A percentile compares a stretch with the other conserved stretches of the same genome.
These are phyloP conservation scores for Coemansia sp. DNA, from an alignment of 192 early-diverging fungal genomes.

Conservation along the genomic window DNA sequence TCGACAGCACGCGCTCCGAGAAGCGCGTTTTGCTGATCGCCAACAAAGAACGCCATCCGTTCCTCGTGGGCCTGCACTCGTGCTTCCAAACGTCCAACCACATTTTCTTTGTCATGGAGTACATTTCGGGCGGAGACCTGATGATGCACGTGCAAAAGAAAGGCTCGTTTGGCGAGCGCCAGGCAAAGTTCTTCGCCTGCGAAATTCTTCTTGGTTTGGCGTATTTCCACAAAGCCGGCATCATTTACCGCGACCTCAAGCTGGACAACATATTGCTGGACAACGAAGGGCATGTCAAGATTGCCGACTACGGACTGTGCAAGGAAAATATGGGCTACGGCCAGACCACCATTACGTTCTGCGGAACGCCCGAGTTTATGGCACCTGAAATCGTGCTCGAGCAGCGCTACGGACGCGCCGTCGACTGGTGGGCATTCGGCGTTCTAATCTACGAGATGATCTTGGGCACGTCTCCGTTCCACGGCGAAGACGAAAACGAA, in stretches of 20 bases:
- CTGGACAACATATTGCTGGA: slow-evolving; percentile 94
- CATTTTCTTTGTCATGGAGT: slow-evolving; percentile 99
- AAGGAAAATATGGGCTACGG: slow-evolving; percentile 94
- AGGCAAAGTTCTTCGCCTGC: slow-evolving; percentile 95
- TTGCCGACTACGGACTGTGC: slow-evolving; percentile 98
- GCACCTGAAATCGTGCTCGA: slow-evolving; percentile 96
- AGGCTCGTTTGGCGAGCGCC: slow-evolving; percentile 82
- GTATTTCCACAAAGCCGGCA: slow-evolving; percentile 93
- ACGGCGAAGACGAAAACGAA: slow-evolving; percentile 95
- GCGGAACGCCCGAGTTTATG: slow-evolving; percentile 99
- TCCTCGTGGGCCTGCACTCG: slow-evolving; percentile 93
- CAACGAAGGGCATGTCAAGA: slow-evolving; percentile 92
- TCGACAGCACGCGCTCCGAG: slow-evolving; percentile 89
- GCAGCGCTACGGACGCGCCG: slow-evolving; percentile 92
- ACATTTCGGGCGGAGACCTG: slow-evolving; percentile 93
- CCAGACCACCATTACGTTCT: slow-evolving; percentile 89
- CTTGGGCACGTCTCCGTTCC: slow-evolving; percentile 88
- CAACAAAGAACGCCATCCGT: slow-evolving; percentile 88
- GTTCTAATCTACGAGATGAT: slow-evolving; percentile 90
- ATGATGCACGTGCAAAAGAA: slow-evolving; percentile 98
- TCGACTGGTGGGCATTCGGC: slow-evolving; percentile 99
- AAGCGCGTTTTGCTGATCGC: slow-evolving; percentile 92
- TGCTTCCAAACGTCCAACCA: slow-evolving; percentile 94
- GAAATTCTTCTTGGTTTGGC: slow-evolving; percentile 92
- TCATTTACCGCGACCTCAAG: slow-evolving; percentile 96